Conservation (phyloP, 2,329 filamentous ascomycete species). For the Ophiostoma montium region DNA sequence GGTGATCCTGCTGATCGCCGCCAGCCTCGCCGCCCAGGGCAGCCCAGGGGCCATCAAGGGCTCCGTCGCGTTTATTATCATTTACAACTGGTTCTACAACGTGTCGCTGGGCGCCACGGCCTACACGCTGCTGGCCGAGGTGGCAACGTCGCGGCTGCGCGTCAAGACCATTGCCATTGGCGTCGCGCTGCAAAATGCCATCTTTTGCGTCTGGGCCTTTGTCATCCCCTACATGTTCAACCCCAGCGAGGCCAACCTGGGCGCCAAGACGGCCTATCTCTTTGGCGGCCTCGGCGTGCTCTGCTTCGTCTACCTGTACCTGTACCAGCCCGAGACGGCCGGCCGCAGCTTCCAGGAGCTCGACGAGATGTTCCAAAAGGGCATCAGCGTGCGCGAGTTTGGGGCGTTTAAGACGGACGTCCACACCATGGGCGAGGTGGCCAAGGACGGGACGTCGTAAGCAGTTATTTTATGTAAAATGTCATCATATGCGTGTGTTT, state of each 20-base stretch:
- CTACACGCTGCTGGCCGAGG: conserved; percentile 25
- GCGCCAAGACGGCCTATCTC: conserved; percentile 24
- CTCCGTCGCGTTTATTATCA: conserved; percentile 22
- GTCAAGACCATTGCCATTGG: conserved; percentile 27
- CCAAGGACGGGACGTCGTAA: neutral
- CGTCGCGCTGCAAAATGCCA: conserved; percentile 20
- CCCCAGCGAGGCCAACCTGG: conserved; percentile 16
- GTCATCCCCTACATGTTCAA: conserved; percentile 15
- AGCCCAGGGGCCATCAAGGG: conserved; percentile 15
- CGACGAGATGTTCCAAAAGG: conserved; percentile 25
- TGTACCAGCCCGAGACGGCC: conserved; percentile 31
- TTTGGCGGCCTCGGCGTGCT: conserved; percentile 20
- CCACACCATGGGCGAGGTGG: neutral
- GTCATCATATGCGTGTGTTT: no score
- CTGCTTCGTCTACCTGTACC: conserved; percentile 24
- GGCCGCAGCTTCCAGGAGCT: conserved; percentile 34
- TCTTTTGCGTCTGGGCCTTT: conserved; percentile 13
- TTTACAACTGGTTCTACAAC: conserved; percentile 26
- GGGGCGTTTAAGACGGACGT: neutral
- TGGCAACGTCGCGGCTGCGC: conserved; percentile 23
- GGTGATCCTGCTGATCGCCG: conserved; percentile 26
- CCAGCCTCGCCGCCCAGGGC: conserved; percentile 20
- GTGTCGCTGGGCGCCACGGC: conserved; percentile 27
- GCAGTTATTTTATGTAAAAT: neutral
- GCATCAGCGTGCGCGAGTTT: neutral